A percentile compares a stretch with the other conserved stretches of the same genome.
Conservation (phyloP, 1,284 basidiomycete species). For the Testicularia cyperi region DNA sequence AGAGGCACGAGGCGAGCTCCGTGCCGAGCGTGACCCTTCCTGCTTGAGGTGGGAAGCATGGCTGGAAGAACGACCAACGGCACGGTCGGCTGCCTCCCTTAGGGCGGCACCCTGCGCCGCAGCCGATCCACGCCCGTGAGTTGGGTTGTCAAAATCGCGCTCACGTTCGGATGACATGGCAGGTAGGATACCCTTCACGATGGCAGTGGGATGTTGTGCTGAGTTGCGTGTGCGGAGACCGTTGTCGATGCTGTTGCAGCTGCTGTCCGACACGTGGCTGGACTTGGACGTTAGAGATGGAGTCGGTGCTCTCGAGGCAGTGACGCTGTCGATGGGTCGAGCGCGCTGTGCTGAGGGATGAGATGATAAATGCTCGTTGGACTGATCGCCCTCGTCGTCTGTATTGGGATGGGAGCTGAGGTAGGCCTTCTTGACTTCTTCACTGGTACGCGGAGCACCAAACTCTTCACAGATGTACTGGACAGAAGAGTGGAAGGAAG, state of each 20-base stretch:
- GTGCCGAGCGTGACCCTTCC: neutral
- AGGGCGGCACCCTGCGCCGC: slow-evolving; percentile 43
- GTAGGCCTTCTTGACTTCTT: slow-evolving; percentile 37
- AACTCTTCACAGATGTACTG: slow-evolving; percentile 35
- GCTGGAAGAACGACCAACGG: slow-evolving; percentile 2
- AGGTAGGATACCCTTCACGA: too few species aligned
- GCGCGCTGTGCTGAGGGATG: too few species aligned
- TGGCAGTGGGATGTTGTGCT: too few species aligned
- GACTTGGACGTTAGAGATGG: too few species aligned
- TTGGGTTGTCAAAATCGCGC: slow-evolving; percentile 3
- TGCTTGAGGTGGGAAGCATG: neutral
- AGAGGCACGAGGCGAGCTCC: neutral
- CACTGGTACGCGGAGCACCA: slow-evolving; percentile 24
- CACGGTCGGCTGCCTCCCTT: slow-evolving; percentile 24
- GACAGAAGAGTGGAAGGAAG: slow-evolving; percentile 31
- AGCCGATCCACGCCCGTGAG: slow-evolving; percentile 35
- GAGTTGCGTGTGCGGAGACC: too few species aligned
- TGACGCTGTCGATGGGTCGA: too few species aligned
- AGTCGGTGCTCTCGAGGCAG: too few species aligned
- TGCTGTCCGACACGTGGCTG: too few species aligned
- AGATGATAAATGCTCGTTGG: too few species aligned
- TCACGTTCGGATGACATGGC: too few species aligned
- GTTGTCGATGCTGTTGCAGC: too few species aligned
- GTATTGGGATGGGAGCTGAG: slow-evolving; percentile 34
- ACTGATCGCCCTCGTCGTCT: slow-evolving; percentile 9